Base-by-base conservation (phyloP, 2,329 filamentous ascomycete genomes). In the Teratosphaeria viscida region DNA sequence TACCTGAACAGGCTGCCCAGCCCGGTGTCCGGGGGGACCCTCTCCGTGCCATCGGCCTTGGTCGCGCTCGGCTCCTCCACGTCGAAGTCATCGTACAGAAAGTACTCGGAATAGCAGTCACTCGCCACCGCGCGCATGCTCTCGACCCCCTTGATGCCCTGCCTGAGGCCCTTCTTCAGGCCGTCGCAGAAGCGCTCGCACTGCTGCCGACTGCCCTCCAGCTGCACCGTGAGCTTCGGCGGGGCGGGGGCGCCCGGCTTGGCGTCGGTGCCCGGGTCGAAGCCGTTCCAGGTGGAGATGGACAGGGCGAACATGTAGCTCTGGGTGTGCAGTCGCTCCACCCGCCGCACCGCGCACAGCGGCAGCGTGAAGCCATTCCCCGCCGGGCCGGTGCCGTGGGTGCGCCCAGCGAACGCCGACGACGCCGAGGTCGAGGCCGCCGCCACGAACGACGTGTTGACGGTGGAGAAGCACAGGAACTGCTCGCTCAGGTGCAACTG, bases 161-260 rank as follows among this genome's bases (percentile, higher is more conserved):
- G 86, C 63, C 92, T 83, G 56, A 99, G 77, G 0, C 92, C 92
- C 71, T 88, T 90, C 76, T 97, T 99, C 64, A 99, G 80, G 5
- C 89, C 90, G 76, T 99, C 94, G 73, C 94, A 99, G 76, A 99
- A 99, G 58, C 91, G 82, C 75, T 99, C 94, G 73, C 92, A 97
- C 55, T 89, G 86, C 70, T 88, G 89, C 59, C 92, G 85, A 70
- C 88, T 94, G 32, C 92, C 92, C 32, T 90, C 90, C 55, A 99
- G 85, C 74, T 96, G 90, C 61, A 99, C 83, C 1, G 91, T 96
- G 65, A 99, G 88, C 69, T 91, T 89, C 72, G 96, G 94, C 63
- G 91, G 88, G 58, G 84, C 80, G 63, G 84, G 85, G 32, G 78
- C 73, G 56, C 62, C 60, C 59, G 63, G 52, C 83, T 81, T 69